Evolutionary conservation across 2,329 filamentous ascomycete genomes (phyloP).

Genomic region (Curvularia lunata): DNA sequence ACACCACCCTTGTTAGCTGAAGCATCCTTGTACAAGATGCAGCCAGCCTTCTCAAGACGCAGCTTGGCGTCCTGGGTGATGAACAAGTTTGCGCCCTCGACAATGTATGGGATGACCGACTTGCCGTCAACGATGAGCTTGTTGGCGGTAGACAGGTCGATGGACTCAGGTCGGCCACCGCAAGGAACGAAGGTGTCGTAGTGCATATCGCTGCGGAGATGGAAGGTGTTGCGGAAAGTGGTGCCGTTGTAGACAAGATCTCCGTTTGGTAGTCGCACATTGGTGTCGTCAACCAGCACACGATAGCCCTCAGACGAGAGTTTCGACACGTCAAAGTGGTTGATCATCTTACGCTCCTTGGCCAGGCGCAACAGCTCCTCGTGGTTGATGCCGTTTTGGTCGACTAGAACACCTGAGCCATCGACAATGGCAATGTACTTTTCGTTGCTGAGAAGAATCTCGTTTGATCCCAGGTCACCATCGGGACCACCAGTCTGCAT

Average conservation of each 20-base stretch:
- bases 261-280: conserved; percentile 84
- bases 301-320: conserved; percentile 88
- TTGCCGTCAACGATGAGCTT: conserved; percentile 92
- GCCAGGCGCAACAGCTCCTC: conserved; percentile 84
- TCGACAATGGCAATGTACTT: conserved; percentile 97
- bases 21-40: conserved; percentile 95
- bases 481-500: conserved; percentile 98
- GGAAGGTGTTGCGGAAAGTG: conserved; percentile 96
- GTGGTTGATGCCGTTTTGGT: conserved; percentile 86
- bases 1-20: conserved; percentile 99
- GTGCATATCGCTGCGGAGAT: conserved; percentile 75
- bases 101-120: conserved; percentile 86
- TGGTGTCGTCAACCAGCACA: conserved; percentile 88
- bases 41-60: conserved; percentile 91
- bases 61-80: conserved; percentile 98
- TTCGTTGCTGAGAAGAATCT: conserved; percentile 94
- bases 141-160: conserved; percentile 85
- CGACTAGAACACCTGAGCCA: conserved; percentile 90
- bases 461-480: conserved; percentile 95
- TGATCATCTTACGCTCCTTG: conserved; percentile 87
- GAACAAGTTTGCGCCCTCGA: conserved; percentile 97
- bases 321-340: conserved; percentile 82
- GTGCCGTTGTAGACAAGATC: conserved; percentile 91
- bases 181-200: conserved; percentile 95
- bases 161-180: conserved; percentile 94